These are phyloP conservation scores for Kazachstania kunashirensis DNA, from an alignment of 805 yeast species.

Conservation along the genomic window DNA sequence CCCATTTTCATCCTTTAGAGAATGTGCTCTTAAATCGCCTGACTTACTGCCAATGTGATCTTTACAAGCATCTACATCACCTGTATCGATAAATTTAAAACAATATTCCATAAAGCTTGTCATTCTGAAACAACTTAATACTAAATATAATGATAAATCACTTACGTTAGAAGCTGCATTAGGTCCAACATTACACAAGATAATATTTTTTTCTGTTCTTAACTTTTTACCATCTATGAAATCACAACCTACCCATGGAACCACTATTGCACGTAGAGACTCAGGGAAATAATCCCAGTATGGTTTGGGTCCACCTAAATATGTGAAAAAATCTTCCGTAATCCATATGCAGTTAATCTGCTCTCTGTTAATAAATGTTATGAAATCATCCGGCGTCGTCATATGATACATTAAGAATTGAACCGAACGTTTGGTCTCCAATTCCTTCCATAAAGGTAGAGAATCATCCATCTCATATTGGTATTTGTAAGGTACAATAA, in stretches of 20 bases:
- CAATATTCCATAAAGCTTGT: constrained; percentile 38
- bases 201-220: constrained; percentile 36
- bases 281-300: constrained; percentile 41
- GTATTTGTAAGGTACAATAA: constrained; percentile 27
- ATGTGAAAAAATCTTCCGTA: constrained; percentile 42
- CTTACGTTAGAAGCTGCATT: constrained; percentile 61
- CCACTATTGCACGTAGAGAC: constrained; percentile 38
- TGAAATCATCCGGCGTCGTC: constrained; percentile 35
- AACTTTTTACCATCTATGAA: constrained; percentile 31
- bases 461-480: constrained; percentile 38
- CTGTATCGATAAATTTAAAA: constrained; percentile 31
- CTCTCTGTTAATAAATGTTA: constrained; percentile 32
- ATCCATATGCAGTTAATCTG: constrained; percentile 46
- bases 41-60: constrained; percentile 22
- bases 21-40: constrained; percentile 12
- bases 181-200: constrained; percentile 52
- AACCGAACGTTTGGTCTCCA: constrained; percentile 30
- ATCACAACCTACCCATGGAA: constrained; percentile 57
- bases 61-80: constrained; percentile 40
- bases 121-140: constrained; percentile 52
- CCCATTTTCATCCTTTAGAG: constrained; percentile 2
- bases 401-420: constrained; percentile 34
- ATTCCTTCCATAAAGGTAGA: constrained; percentile 37
- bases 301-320: constrained; percentile 35
- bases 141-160: constrained; percentile 53